phyloP scores from a whole-genome alignment of 1,139 yeast genomes.

The Yamadazyma blattariae region DNA sequence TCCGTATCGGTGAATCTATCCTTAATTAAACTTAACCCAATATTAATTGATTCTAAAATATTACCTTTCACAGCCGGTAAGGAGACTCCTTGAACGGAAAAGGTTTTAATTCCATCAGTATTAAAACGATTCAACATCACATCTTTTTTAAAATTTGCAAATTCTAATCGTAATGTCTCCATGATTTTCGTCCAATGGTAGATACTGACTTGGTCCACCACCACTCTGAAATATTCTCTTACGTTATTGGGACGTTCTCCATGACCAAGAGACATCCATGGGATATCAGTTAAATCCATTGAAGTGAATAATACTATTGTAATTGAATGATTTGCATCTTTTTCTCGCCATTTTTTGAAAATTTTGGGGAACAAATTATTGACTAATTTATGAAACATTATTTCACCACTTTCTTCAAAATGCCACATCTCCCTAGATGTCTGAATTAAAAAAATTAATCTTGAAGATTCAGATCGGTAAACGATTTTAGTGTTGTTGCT shows the following conservation, averaged over 20 bases:
- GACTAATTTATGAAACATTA: slow-evolving; percentile 86
- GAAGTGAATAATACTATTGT: slow-evolving; percentile 87
- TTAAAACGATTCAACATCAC: slow-evolving; percentile 46
- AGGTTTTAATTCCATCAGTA: slow-evolving; percentile 12
- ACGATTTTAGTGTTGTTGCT: slow-evolving; percentile 76
- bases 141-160: slow-evolving; percentile 77
- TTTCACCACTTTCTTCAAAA: slow-evolving; percentile 94
- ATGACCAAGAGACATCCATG: slow-evolving; percentile 53
- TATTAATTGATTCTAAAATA: slow-evolving; percentile 78
- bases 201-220: slow-evolving; percentile 90
- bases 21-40: slow-evolving; percentile 76
- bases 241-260: slow-evolving; percentile 75
- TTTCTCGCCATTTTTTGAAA: slow-evolving; percentile 82
- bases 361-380: slow-evolving; percentile 88
- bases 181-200: slow-evolving; percentile 88
- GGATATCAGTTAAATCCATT: slow-evolving; percentile 62
- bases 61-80: slow-evolving; percentile 90
- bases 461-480: slow-evolving; percentile 88
- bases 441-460: slow-evolving; percentile 79
- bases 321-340: slow-evolving; percentile 85
- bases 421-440: slow-evolving; percentile 97
- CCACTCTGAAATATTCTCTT: slow-evolving; percentile 84
- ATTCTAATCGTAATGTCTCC: slow-evolving; percentile 82
- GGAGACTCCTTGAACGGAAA: slow-evolving; percentile 52
- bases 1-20: slow-evolving; percentile 86